phyloP scores from a whole-genome alignment of 2,329 filamentous ascomycete species.

The Fusarium sambucinum region DNA sequence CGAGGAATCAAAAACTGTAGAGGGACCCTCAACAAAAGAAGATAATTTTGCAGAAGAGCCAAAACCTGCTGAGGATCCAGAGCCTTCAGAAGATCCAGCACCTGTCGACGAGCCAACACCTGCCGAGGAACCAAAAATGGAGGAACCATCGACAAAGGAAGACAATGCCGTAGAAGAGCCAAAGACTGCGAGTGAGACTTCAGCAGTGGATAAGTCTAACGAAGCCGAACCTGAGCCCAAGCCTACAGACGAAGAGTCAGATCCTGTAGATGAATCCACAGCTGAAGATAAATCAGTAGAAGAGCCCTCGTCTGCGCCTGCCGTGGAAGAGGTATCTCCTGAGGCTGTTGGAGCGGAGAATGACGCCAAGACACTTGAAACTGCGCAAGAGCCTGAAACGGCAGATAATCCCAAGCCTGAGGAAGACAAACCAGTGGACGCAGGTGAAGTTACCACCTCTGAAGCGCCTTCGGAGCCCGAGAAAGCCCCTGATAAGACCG shows the following conservation, averaged over 20 bases:
- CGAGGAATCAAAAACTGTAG: neutral
- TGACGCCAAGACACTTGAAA: constrained; percentile 7
- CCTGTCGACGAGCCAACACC: neutral
- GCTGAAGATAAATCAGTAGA: neutral
- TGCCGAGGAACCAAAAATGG: neutral
- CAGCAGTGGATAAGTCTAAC: constrained; percentile 1
- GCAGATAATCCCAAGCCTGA: constrained; percentile 8
- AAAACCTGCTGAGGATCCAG: neutral
- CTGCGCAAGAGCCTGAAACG: neutral
- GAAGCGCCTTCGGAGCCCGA: constrained; percentile 8
- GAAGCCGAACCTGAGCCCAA: constrained; percentile 17
- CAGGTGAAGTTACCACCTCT: neutral
- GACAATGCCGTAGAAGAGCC: neutral
- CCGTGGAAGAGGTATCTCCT: neutral
- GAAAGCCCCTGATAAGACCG: neutral
- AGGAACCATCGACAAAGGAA: constrained; percentile 5
- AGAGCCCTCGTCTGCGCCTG: neutral
- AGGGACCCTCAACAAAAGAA: neutral
- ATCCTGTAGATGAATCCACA: neutral
- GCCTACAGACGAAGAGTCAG: neutral
- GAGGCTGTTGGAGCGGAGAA: constrained; percentile 17
- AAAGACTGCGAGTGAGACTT: neutral
- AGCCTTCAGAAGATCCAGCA: neutral
- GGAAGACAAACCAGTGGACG: constrained; percentile 2
- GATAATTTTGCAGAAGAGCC: neutral